Conservation (phyloP, 345 rosid species). For the Kernera saxatilis region DNA sequence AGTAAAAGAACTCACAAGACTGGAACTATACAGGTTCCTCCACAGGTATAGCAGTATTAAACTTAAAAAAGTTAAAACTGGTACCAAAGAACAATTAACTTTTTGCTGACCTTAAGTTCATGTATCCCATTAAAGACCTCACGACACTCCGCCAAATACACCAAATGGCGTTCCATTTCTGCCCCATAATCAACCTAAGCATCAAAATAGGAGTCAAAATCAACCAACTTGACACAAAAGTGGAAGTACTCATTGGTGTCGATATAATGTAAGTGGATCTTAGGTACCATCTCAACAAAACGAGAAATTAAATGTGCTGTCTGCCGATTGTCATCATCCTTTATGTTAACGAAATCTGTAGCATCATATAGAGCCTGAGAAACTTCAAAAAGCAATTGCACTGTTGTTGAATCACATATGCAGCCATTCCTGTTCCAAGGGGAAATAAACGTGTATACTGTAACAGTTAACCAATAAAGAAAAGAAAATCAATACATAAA, state of each 20-base stretch:
- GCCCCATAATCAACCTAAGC: slow-evolving; percentile 69
- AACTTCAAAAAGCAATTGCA: slow-evolving; percentile 72
- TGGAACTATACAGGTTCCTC: slow-evolving; percentile 3
- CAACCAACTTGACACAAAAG: slow-evolving; percentile 12
- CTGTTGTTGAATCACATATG: slow-evolving; percentile 49
- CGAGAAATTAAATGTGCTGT: slow-evolving; percentile 54
- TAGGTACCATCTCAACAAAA: slow-evolving; percentile 64
- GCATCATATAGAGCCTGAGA: slow-evolving; percentile 60
- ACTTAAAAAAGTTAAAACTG: background rate
- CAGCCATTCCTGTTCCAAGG: slow-evolving; percentile 53
- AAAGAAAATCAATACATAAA: background rate
- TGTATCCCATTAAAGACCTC: slow-evolving; percentile 58
- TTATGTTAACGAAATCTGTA: slow-evolving; percentile 50
- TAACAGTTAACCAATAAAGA: background rate
- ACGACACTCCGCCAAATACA: slow-evolving; percentile 83
- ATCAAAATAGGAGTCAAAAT: slow-evolving; percentile 29
- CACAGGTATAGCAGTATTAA: slow-evolving; percentile 3
- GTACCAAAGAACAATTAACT: background rate
- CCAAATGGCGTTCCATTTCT: slow-evolving; percentile 60
- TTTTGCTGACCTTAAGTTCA: slow-evolving; percentile 61
- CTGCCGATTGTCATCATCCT: slow-evolving; percentile 66
- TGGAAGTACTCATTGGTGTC: slow-evolving; percentile 4
- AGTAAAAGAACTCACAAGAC: background rate
- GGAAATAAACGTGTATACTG: slow-evolving; percentile 4
- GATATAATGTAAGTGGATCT: slow-evolving; percentile 1